A percentile compares a stretch with the other conserved stretches of the same genome.
Evolutionary conservation across 2,329 filamentous ascomycete genomes (phyloP).

Genomic region (Aspergillus phoenicis): DNA sequence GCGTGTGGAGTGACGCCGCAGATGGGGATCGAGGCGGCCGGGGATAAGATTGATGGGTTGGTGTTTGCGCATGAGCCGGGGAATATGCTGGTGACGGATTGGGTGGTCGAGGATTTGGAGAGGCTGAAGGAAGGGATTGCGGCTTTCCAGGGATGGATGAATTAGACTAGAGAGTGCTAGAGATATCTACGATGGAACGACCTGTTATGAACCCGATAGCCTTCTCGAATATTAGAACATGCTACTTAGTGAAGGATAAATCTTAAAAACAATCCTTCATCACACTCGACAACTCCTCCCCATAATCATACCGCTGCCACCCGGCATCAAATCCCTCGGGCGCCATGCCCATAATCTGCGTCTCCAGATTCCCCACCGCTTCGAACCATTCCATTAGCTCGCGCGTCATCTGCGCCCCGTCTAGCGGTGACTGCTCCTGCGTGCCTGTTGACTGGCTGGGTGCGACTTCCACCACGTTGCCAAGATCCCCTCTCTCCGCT

Average conservation of each 20-base stretch:
- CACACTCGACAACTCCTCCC: constrained; percentile 61
- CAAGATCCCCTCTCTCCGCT: not conserved
- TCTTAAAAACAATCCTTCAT: constrained; percentile 51
- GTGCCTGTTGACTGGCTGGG: constrained; percentile 33
- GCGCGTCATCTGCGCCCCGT: constrained; percentile 59
- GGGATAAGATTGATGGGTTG: constrained; percentile 50
- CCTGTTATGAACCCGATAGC: not conserved
- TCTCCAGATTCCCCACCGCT: constrained; percentile 58
- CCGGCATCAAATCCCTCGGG: constrained; percentile 24
- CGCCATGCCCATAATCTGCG: constrained; percentile 42
- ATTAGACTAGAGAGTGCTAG: not conserved
- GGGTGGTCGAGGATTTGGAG: constrained; percentile 44
- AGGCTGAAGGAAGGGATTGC: constrained; percentile 11
- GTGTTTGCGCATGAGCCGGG: constrained; percentile 66
- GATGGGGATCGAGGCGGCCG: constrained; percentile 61
- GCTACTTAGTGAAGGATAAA: too few relatives aligned
- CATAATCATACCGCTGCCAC: constrained; percentile 45
- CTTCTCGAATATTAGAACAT: not conserved
- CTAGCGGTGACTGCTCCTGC: constrained; percentile 42
- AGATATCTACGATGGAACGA: not conserved
- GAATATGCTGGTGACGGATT: constrained; percentile 64
- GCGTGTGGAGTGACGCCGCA: constrained; percentile 69
- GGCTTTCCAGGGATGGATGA: not conserved
- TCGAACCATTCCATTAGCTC: constrained; percentile 66
- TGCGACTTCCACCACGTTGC: not conserved